phyloP scores from a whole-genome alignment of 1,284 basidiomycete genomes.

The Phellopilus nigrolimitatus region DNA sequence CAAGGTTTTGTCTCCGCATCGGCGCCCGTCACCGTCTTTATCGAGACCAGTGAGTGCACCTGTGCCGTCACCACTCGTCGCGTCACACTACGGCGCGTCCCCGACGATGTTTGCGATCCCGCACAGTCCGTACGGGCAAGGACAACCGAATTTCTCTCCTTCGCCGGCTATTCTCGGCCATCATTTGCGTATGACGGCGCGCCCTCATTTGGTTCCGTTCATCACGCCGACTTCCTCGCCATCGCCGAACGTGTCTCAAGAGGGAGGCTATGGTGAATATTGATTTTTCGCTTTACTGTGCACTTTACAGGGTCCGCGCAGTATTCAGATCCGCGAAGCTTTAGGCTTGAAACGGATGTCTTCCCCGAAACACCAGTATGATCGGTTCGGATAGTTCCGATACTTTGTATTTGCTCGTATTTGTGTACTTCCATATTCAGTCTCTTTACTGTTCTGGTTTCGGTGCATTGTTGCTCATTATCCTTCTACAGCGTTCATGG shows the following conservation, averaged over 20 bases:
- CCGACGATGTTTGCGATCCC: constrained; percentile 10
- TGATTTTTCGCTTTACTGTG: not conserved
- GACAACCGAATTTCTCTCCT: not conserved
- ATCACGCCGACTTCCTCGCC: not conserved
- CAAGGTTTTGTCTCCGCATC: too few species aligned
- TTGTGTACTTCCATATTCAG: not conserved
- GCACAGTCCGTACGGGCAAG: constrained; percentile 8
- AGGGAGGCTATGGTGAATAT: constrained; percentile 13
- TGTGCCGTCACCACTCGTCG: not conserved
- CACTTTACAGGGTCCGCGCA: not conserved
- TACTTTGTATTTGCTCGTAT: not conserved
- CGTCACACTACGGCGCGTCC: constrained; percentile 2
- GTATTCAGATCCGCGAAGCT: constrained; percentile 11
- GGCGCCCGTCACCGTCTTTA: not conserved
- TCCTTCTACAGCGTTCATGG: not conserved
- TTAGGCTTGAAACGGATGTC: constrained; percentile 1
- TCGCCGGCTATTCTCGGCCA: constrained; percentile 13
- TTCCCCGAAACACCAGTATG: not conserved
- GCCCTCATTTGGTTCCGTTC: constrained; percentile 2
- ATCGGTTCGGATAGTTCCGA: not conserved
- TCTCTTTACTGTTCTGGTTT: not conserved
- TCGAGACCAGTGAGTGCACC: not conserved
- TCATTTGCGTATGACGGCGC: constrained; percentile 5
- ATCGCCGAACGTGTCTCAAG: not conserved
- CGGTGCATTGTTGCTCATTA: not conserved